Base-by-base conservation (phyloP, 805 yeast species). In the Cyberlindnera americana region DNA sequence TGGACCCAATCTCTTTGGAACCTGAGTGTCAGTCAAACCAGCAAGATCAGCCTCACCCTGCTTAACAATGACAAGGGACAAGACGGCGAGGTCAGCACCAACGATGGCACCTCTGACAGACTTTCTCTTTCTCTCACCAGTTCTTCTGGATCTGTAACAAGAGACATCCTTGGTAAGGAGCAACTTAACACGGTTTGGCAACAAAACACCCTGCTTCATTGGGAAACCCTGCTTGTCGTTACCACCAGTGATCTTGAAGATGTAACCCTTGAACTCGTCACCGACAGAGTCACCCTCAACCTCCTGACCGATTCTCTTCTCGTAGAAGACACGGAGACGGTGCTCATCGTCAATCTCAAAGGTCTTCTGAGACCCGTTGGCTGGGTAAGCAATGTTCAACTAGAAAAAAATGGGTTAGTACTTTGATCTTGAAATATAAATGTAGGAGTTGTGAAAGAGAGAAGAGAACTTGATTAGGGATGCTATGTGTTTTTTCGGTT, bases 141-240 rank as follows among this genome's bases (percentile, higher is more conserved):
- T 67, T 78, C 98, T 88, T 82, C 99, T 93, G 73, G 96, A 95
- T 82, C 99, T 91, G 95, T 93, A 93, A 81, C 98, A 91, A 62
- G 97, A 87, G 78, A 77, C 83, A 66, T 91, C 96, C 76, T 88
- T 82, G 61, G 95, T 72, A 69, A 93, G 79, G 69, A 93, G 81
- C 65, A 93, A 82, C 72, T 86, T 89, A 64, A 93, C 98, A 83
- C 99, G 95, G 83, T 95, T 89, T 76, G 99, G 98, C 80, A 88
- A 93, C 82, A 93, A 78, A 57, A 93, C 99, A 84, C 99, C 99
- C 78, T 95, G 99, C 77, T 90, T 93, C 99, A 95, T 93, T 77
- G 99, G 98, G 96, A 93, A 93, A 79, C 99, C 99, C 81, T 93
- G 99, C 79, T 93, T 93, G 80, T 93, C 99, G 85, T 93, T 93